Conservation (phyloP, 805 yeast species). For the Wickerhamomyces bovis region DNA sequence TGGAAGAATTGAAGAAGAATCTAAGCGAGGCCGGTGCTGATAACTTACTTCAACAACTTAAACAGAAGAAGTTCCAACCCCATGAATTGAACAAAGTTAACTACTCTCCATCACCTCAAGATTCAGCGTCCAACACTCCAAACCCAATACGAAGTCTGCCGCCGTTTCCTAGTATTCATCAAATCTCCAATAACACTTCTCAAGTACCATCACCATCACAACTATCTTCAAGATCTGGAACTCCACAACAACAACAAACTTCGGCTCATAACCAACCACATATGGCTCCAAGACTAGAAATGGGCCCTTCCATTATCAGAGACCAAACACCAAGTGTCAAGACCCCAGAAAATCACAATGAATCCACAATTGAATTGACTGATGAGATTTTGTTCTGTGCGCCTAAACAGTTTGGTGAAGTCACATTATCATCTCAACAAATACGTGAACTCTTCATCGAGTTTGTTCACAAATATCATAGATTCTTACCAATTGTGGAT, state of each 20-base stretch:
- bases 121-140: neutral
- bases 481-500: constrained; percentile 83
- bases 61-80: constrained; percentile 14
- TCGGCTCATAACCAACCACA: neutral
- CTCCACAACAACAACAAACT: neutral
- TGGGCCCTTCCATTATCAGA: constrained; percentile 22
- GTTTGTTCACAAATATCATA: constrained; percentile 74
- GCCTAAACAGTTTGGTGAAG: constrained; percentile 67
- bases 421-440: constrained; percentile 52
- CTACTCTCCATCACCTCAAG: neutral
- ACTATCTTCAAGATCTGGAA: neutral
- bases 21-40: constrained; percentile 30
- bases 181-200: neutral
- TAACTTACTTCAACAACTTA: constrained; percentile 15
- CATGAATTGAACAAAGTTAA: constrained; percentile 8
- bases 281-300: neutral
- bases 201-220: neutral
- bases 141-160: neutral
- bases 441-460: constrained; percentile 62
- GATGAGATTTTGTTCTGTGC: constrained; percentile 43
- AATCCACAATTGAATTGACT: constrained; percentile 20
- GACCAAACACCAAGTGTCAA: constrained; percentile 9
- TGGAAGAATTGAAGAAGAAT: constrained; percentile 57
- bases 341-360: constrained; percentile 4
- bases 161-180: neutral